Percentiles rank a stretch among this genome's conserved stretches.
These are phyloP conservation scores for Galeopsis tetrahit DNA, from an alignment of 257 asterid species.

Conservation along the genomic window DNA sequence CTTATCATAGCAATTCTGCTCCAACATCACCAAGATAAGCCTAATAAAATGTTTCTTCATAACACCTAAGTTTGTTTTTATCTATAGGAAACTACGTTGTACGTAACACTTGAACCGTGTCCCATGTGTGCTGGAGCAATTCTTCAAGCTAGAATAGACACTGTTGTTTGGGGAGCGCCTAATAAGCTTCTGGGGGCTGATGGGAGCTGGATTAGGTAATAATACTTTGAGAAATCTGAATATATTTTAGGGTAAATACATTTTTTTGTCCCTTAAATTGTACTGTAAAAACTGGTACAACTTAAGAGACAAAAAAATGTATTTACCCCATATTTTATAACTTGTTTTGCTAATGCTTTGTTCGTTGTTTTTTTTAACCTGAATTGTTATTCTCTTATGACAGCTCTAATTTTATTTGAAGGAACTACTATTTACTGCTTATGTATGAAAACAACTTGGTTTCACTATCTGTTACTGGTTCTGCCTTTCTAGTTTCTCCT, in stretches of 20 bases:
- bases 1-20: background rate
- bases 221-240: constrained; percentile 18
- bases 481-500: background rate
- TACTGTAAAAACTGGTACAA: no score
- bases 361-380: constrained; percentile 24
- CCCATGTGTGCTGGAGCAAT: constrained; percentile 99
- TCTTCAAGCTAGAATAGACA: constrained; percentile 93
- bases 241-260: background rate
- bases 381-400: background rate
- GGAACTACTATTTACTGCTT: constrained; percentile 14
- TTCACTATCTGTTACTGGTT: constrained; percentile 16
- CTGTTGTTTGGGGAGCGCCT: constrained; percentile 98
- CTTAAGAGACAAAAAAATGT: no score
- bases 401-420: constrained; percentile 3
- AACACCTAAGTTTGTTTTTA: constrained; percentile 25
- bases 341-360: constrained; percentile 25
- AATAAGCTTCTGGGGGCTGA: constrained; percentile 99
- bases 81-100: constrained; percentile 76
- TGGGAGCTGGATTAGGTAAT: constrained; percentile 98
- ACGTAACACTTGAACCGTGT: constrained; percentile 97
- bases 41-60: constrained; percentile 12
- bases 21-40: constrained; percentile 16
- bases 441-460: constrained; percentile 2
- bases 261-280: no score
- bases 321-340: background rate